A percentile compares a stretch with the other conserved stretches of the same genome.
These are phyloP conservation scores for Apophysomyces sp. DNA, from an alignment of 371 early-diverging fungal genomes.

Conservation along the genomic window DNA sequence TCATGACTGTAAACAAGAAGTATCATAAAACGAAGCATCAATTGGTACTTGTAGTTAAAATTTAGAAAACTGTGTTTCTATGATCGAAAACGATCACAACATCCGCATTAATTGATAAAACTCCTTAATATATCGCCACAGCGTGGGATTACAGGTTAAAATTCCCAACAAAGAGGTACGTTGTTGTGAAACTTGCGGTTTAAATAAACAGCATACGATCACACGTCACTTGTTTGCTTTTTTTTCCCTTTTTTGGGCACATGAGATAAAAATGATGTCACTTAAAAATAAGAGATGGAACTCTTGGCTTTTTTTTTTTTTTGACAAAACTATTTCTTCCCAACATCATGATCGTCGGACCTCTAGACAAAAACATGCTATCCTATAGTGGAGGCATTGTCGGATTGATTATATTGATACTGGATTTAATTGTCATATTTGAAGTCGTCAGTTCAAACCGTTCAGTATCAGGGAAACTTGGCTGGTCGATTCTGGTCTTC, in stretches of 20 bases:
- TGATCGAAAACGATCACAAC: no score
- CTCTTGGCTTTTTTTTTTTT: not conserved
- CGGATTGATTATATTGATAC: conserved; percentile 53
- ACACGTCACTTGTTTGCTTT: no score
- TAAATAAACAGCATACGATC: no score
- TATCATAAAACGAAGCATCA: no score
- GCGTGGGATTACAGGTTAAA: no score
- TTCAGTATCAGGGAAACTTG: conserved; percentile 46
- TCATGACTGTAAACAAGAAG: no score
- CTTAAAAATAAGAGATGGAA: not conserved
- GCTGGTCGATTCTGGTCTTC: conserved; percentile 61
- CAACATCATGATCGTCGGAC: conserved; percentile 5
- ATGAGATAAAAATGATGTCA: not conserved
- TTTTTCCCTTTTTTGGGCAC: not conserved
- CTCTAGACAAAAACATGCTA: conserved; percentile 41
- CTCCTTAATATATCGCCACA: no score
- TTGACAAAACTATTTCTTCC: not conserved
- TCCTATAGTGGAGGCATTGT: conserved; percentile 46
- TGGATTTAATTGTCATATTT: conserved; percentile 61
- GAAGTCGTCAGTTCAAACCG: conserved; percentile 63
- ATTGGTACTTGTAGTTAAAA: no score
- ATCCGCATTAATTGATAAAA: no score
- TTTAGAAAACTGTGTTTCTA: no score
- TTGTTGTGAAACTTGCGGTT: no score
- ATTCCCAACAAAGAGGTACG: no score